These are phyloP conservation scores for Sclerotinia spermophila DNA, from an alignment of 2,329 filamentous ascomycete genomes.

Conservation along the genomic window DNA sequence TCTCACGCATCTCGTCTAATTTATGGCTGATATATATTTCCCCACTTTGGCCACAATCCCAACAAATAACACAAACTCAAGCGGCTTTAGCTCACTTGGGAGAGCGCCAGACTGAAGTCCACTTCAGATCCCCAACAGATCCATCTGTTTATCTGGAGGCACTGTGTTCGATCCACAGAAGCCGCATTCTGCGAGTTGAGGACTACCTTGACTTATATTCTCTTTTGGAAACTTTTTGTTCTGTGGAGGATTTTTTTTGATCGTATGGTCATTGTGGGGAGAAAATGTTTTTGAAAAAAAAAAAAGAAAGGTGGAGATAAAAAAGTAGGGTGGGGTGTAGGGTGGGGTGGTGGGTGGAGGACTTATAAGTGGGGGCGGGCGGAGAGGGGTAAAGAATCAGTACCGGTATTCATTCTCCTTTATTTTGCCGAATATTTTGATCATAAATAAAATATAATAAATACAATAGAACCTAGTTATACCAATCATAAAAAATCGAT, in stretches of 20 bases:
- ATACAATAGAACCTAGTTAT: no score
- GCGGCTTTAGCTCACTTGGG: background rate
- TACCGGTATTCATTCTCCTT: background rate
- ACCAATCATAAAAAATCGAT: no score
- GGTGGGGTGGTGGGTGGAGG: background rate
- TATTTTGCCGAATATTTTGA: background rate
- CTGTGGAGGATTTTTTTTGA: background rate
- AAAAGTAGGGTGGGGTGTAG: background rate
- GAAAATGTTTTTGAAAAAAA: background rate
- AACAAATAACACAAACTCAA: background rate
- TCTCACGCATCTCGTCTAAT: background rate
- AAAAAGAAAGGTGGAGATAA: background rate
- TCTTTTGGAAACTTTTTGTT: background rate
- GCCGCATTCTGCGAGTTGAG: background rate
- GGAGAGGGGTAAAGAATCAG: background rate
- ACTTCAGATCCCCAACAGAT: background rate
- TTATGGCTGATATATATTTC: background rate
- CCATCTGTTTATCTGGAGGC: background rate
- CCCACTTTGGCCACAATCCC: rapidly evolving
- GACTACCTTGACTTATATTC: background rate
- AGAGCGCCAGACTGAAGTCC: background rate
- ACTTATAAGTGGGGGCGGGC: background rate
- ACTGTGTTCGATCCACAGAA: background rate
- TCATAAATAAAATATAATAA: no score
- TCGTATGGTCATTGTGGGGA: background rate